Evolutionary conservation across 139 green algal genomes (phyloP).

Genomic region (Penium margaritaceum): DNA sequence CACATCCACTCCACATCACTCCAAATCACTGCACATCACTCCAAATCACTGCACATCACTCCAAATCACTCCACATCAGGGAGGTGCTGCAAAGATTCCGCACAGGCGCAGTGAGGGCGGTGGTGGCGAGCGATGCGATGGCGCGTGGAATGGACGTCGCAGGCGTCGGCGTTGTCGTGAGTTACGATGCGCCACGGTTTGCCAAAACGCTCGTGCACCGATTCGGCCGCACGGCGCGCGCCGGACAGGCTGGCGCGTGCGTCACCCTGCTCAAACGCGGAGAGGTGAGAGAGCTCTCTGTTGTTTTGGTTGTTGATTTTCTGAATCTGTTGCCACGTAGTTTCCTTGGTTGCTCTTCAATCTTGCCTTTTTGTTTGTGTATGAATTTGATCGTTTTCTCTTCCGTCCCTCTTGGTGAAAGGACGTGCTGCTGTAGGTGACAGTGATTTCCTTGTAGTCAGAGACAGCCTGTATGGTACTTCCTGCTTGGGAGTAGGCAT

Average conservation of each 20-base stretch:
- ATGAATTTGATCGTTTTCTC: no score
- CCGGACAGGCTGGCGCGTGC: slow-evolving; percentile 63
- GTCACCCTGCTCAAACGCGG: slow-evolving; percentile 70
- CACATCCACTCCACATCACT: background rate
- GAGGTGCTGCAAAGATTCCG: slow-evolving; percentile 49
- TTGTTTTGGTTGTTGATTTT: background rate
- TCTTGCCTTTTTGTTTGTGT: no score
- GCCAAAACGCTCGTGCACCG: slow-evolving; percentile 67
- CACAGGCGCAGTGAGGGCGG: slow-evolving; percentile 23
- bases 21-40: background rate
- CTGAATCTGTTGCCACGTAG: no score
- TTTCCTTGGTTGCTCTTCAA: no score
- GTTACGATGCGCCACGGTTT: slow-evolving; percentile 65
- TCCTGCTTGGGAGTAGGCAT: no score
- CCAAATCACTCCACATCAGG: no score
- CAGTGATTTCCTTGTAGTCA: no score
- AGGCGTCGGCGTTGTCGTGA: slow-evolving; percentile 45
- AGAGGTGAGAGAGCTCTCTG: slow-evolving; percentile 56
- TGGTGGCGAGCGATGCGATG: slow-evolving; percentile 51
- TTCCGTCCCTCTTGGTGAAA: no score
- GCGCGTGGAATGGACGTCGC: slow-evolving; percentile 49
- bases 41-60: background rate
- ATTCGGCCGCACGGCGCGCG: slow-evolving; percentile 74
- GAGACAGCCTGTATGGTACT: no score
- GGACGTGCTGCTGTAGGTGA: no score